phyloP scores from a whole-genome alignment of 148 eudicot species.

The Cornus kousa region DNA sequence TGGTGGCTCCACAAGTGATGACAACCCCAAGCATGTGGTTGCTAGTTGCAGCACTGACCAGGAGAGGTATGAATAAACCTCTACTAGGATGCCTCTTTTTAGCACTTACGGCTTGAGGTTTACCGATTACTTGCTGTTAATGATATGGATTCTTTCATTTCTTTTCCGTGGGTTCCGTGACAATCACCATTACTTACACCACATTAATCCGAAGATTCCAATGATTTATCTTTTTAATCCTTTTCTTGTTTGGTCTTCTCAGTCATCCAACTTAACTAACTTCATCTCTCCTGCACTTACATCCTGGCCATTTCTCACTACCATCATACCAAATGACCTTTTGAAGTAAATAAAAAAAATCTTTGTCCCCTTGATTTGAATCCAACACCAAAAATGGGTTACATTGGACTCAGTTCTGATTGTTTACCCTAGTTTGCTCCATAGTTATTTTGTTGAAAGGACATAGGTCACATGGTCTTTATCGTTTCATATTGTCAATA shows the following conservation, averaged over 20 bases:
- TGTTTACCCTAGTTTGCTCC: not conserved
- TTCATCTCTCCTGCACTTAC: not conserved
- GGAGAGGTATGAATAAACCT: constrained; percentile 47
- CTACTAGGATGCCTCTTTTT: not conserved
- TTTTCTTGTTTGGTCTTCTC: not conserved
- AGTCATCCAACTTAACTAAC: too few species aligned
- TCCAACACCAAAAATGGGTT: not conserved
- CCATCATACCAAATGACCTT: not conserved
- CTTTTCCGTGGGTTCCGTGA: too few species aligned
- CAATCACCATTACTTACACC: not conserved
- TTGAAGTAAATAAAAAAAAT: too few species aligned
- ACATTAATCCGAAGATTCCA: not conserved
- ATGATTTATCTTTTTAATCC: too few species aligned
- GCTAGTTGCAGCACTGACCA: constrained; percentile 27
- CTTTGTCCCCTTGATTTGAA: too few species aligned
- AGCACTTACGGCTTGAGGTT: not conserved
- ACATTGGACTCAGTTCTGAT: not conserved
- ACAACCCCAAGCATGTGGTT: constrained; percentile 21
- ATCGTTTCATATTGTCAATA: too few species aligned
- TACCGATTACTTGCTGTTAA: not conserved
- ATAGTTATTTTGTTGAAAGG: not conserved
- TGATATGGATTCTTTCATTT: not conserved
- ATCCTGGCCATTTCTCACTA: not conserved
- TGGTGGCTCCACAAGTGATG: constrained; percentile 17
- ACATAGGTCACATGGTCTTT: not conserved